Evolutionary conservation across 805 yeast genomes (phyloP).

Genomic region (Scheffersomyces coipomensis): DNA sequence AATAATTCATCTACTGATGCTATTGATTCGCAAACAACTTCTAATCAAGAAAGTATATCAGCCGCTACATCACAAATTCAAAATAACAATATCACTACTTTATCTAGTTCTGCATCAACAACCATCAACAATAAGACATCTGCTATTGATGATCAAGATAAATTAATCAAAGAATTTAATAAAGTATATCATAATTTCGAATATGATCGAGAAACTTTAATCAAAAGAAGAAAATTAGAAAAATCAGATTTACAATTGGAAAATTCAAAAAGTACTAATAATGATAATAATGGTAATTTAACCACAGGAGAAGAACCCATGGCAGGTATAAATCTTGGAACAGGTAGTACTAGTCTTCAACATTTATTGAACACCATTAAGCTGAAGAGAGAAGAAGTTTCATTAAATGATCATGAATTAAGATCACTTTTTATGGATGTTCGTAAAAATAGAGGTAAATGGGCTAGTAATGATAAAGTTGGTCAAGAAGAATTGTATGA

Average conservation of each 20-base stretch:
- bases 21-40: too few species aligned
- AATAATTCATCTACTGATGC: not conserved
- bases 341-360: constrained; percentile 52
- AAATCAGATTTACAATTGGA: constrained; percentile 74
- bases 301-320: constrained; percentile 9
- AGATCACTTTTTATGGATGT: constrained; percentile 87
- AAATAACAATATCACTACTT: not conserved
- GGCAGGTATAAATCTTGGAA: constrained; percentile 34
- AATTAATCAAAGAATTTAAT: constrained; percentile 60
- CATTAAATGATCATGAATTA: constrained; percentile 77
- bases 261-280: constrained; percentile 15
- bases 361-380: constrained; percentile 80
- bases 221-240: constrained; percentile 74
- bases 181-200: constrained; percentile 76
- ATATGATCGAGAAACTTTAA: constrained; percentile 70
- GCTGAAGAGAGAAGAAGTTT: constrained; percentile 69
- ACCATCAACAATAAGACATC: not conserved
- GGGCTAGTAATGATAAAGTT: constrained; percentile 93
- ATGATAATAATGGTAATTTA: constrained; percentile 5
- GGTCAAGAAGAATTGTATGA: constrained; percentile 98
- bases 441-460: constrained; percentile 89
- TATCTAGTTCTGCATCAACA: not conserved
- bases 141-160: constrained; percentile 38
- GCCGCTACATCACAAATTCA: not conserved
- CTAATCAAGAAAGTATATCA: not conserved